Percentiles rank a stretch among this genome's conserved stretches.
These are phyloP conservation scores for Fusarium equiseti DNA, from an alignment of 2,329 filamentous ascomycete genomes.

Conservation along the genomic window DNA sequence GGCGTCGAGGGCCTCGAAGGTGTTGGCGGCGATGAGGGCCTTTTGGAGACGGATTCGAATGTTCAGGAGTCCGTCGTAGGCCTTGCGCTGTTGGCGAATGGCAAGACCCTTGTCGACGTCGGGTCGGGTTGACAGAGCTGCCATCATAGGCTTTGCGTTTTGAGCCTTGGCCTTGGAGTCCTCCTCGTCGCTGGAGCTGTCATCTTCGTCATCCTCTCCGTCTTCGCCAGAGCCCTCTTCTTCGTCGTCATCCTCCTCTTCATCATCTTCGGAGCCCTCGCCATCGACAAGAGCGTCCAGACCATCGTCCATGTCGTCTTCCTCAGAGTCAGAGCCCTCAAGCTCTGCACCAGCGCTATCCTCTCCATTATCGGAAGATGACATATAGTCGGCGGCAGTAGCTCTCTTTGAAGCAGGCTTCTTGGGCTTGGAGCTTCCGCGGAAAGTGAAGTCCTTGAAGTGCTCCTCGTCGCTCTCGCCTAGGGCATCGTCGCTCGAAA, in stretches of 20 bases:
- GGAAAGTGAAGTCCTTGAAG: conserved; percentile 78
- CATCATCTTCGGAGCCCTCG: conserved; percentile 52
- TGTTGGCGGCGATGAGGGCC: conserved; percentile 84
- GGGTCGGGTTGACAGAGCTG: conserved; percentile 48
- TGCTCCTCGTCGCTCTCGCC: conserved; percentile 86
- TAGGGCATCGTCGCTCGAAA: conserved; percentile 77
- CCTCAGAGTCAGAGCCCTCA: conserved; percentile 53
- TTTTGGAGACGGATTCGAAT: conserved; percentile 94
- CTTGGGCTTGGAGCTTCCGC: conserved; percentile 67
- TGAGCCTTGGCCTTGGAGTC: conserved; percentile 42
- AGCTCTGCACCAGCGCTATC: conserved; percentile 55
- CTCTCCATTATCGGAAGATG: conserved; percentile 57
- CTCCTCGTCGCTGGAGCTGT: conserved; percentile 54
- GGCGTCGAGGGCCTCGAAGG: conserved; percentile 66
- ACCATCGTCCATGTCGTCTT: conserved; percentile 55
- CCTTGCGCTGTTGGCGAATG: conserved; percentile 85
- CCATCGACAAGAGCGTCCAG: conserved; percentile 52
- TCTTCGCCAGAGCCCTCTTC: conserved; percentile 53
- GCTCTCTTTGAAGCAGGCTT: conserved; percentile 56
- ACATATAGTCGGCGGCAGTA: conserved; percentile 70
- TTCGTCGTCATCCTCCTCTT: conserved; percentile 53
- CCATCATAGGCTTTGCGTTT: conserved; percentile 52
- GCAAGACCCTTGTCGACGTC: conserved; percentile 89
- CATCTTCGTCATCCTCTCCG: conserved; percentile 55
- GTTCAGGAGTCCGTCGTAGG: conserved; percentile 90